Conservation (phyloP, 257 asterid species). For the Nyctanthes arbortristis region DNA sequence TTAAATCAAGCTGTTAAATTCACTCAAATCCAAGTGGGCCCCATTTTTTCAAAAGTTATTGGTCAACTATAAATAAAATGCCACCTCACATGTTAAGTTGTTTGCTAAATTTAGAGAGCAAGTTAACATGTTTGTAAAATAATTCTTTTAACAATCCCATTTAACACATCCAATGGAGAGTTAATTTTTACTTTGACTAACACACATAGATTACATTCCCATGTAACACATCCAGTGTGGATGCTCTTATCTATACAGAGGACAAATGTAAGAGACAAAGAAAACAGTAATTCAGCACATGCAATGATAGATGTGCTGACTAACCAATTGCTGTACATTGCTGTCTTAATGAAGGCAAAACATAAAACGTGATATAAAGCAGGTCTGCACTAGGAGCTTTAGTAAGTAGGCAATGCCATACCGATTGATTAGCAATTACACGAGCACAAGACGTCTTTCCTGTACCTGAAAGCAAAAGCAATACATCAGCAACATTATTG, state of each 20-base stretch:
- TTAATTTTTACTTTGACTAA: too few relatives aligned
- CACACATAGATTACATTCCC: too few relatives aligned
- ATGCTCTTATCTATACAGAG: background rate
- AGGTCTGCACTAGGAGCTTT: slow-evolving; percentile 17
- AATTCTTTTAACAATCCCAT: too few relatives aligned
- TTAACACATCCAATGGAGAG: too few relatives aligned
- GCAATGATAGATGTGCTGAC: background rate
- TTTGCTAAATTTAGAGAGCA: too few relatives aligned
- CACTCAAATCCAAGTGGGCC: too few relatives aligned
- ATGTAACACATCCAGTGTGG: background rate
- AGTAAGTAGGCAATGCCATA: slow-evolving; percentile 35
- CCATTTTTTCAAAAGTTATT: too few relatives aligned
- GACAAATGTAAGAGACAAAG: background rate
- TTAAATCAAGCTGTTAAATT: too few relatives aligned
- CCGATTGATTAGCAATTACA: slow-evolving; percentile 93
- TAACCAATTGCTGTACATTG: background rate
- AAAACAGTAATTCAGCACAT: slow-evolving; percentile 2
- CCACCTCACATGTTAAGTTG: too few relatives aligned
- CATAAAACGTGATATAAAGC: slow-evolving; percentile 7
- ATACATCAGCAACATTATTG: slow-evolving; percentile 18
- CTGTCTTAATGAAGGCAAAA: background rate
- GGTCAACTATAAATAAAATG: too few relatives aligned
- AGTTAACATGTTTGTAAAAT: too few relatives aligned
- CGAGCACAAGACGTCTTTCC: slow-evolving; percentile 99
- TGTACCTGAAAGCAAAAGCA: slow-evolving; percentile 70